Percentiles rank a stretch among this genome's conserved stretches.
Conservation (phyloP, 495 filamentous ascomycete genomes). For the Annulohypoxylon maeteangense region DNA sequence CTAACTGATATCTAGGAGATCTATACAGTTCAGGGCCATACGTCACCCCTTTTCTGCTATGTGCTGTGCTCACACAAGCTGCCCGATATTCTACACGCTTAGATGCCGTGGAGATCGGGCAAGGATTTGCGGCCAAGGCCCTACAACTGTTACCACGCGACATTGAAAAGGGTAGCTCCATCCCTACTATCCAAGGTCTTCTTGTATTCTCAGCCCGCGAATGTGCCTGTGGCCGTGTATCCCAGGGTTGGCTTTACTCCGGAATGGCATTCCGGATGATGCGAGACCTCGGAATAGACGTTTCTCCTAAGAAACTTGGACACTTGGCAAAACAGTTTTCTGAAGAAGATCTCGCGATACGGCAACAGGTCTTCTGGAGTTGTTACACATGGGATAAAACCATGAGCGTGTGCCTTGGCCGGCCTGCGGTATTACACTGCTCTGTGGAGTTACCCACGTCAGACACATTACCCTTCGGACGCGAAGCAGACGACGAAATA, state of each 20-base stretch:
- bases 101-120: neutral
- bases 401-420: slow-evolving; percentile 20
- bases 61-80: neutral
- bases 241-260: slow-evolving; percentile 9
- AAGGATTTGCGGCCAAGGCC: neutral
- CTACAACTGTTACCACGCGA: neutral
- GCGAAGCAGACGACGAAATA: neutral
- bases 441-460: slow-evolving; percentile 1
- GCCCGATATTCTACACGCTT: neutral
- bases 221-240: slow-evolving; percentile 1
- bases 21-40: slow-evolving; percentile 1
- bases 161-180: slow-evolving; percentile 1
- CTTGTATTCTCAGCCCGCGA: slow-evolving; percentile 6
- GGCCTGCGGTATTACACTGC: slow-evolving; percentile 1
- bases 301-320: slow-evolving; percentile 12
- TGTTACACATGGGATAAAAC: slow-evolving; percentile 26
- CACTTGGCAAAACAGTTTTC: slow-evolving; percentile 15
- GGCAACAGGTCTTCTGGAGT: slow-evolving; percentile 22
- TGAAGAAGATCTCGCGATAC: slow-evolving; percentile 18
- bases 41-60: slow-evolving; percentile 3
- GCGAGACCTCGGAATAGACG: slow-evolving; percentile 13
- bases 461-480: neutral
- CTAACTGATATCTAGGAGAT: neutral
- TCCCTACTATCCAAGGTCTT: neutral
- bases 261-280: slow-evolving; percentile 16